Evolutionary conservation across 2,329 filamentous ascomycete species (phyloP).

Genomic region (Xylariaceae sp.): DNA sequence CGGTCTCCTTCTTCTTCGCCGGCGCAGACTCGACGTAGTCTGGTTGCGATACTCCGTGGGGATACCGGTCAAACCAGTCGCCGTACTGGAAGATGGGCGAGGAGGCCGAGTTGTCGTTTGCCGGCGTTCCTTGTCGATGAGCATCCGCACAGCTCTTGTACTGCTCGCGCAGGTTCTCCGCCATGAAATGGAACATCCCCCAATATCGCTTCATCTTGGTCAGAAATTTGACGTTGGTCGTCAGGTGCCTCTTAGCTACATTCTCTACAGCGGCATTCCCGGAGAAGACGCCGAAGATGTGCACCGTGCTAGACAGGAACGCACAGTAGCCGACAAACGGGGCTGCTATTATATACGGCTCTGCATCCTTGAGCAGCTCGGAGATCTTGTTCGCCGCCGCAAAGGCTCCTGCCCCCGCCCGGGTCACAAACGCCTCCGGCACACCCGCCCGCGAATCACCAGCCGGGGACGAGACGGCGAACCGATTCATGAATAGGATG

Average conservation of each 20-base stretch:
- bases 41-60: conserved; percentile 78
- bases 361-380: conserved; percentile 71
- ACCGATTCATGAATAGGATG: conserved; percentile 82
- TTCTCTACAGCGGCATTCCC: conserved; percentile 71
- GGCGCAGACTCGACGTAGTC: conserved; percentile 75
- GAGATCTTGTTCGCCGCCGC: conserved; percentile 84
- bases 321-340: conserved; percentile 94
- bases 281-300: conserved; percentile 87
- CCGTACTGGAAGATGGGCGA: conserved; percentile 85
- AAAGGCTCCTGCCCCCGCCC: conserved; percentile 69
- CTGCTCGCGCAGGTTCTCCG: conserved; percentile 83
- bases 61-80: conserved; percentile 95
- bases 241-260: conserved; percentile 75
- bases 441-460: conserved; percentile 62
- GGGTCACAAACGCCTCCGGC: conserved; percentile 71
- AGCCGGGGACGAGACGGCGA: conserved; percentile 68
- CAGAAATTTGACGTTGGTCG: conserved; percentile 83
- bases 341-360: conserved; percentile 74
- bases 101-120: conserved; percentile 41
- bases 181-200: conserved; percentile 98
- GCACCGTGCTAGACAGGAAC: conserved; percentile 89
- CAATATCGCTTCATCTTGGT: conserved; percentile 95
- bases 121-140: conserved; percentile 59
- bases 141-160: conserved; percentile 82
- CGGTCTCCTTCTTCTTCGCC: conserved; percentile 65